Evolutionary conservation across 1,284 basidiomycete species (phyloP).

Genomic region (Trichosporon sp.): DNA sequence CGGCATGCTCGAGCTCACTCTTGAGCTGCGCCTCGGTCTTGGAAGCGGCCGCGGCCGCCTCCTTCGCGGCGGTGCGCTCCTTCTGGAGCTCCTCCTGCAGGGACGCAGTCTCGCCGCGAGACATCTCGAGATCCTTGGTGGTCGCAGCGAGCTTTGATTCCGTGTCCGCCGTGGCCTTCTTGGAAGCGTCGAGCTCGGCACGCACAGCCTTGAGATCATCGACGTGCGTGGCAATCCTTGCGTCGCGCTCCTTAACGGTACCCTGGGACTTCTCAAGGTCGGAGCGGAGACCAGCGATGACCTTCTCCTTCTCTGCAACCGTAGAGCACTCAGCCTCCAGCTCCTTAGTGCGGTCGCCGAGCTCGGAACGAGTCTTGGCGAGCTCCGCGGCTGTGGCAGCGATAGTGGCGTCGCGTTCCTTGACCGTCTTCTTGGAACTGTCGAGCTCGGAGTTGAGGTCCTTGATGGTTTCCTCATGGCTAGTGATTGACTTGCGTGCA

Average conservation of each 20-base stretch:
- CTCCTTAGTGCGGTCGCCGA: conserved; percentile 12
- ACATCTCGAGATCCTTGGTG: background rate
- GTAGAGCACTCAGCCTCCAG: conserved; percentile 14
- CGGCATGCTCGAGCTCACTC: conserved; percentile 23
- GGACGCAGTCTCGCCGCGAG: conserved; percentile 16
- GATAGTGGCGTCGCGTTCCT: conserved; percentile 22
- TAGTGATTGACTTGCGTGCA: conserved; percentile 25
- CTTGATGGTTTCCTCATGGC: conserved; percentile 26
- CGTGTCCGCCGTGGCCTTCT: background rate
- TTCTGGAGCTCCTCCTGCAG: conserved; percentile 24
- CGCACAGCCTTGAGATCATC: background rate
- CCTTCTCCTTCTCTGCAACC: conserved; percentile 13
- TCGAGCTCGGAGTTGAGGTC: conserved; percentile 19
- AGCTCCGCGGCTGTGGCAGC: background rate
- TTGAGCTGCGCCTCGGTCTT: conserved; percentile 12
- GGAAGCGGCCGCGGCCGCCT: background rate
- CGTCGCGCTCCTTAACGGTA: conserved; percentile 11
- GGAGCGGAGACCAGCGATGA: conserved; percentile 20
- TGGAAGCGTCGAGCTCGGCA: background rate
- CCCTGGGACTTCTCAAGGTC: conserved; percentile 23
- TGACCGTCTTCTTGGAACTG: background rate
- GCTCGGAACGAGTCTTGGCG: background rate
- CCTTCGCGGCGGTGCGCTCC: background rate
- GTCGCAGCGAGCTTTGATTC: conserved; percentile 12
- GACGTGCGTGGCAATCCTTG: background rate